Conservation (phyloP, 805 yeast genomes). For the Wickerhamiella azyma region DNA sequence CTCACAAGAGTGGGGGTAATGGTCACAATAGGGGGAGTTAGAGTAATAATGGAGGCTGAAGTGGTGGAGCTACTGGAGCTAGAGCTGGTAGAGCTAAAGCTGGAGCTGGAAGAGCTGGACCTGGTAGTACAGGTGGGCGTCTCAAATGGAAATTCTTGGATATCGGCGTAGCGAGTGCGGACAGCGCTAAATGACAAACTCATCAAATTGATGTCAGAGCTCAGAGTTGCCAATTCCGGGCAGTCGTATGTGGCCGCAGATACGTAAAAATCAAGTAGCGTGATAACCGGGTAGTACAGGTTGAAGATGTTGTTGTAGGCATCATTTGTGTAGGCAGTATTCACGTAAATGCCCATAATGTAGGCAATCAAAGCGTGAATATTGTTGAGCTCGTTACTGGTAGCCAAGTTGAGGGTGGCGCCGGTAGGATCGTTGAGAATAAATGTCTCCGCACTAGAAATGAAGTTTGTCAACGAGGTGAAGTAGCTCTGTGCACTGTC, state of each 20-base stretch:
- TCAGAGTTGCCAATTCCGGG: neutral
- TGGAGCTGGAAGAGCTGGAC: neutral
- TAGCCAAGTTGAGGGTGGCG: neutral
- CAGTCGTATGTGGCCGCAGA: neutral
- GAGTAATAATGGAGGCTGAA: too few species aligned
- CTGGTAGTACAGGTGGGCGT: neutral
- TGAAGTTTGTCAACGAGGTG: neutral
- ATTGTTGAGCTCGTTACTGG: neutral
- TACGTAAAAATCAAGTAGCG: neutral
- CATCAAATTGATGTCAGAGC: neutral
- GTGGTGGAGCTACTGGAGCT: neutral
- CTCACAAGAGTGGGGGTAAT: neutral
- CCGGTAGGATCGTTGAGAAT: neutral
- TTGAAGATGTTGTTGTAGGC: neutral
- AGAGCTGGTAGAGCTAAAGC: neutral
- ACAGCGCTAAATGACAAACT: neutral
- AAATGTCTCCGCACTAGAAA: neutral
- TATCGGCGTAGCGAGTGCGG: neutral
- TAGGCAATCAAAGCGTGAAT: neutral
- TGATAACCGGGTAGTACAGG: neutral
- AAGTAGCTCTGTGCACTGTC: neutral
- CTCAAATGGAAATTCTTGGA: neutral
- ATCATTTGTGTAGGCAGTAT: neutral
- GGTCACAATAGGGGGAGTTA: neutral
- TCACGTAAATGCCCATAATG: neutral